Conservation (phyloP, 257 asterid species). For the Fraxinus cuspidata region DNA sequence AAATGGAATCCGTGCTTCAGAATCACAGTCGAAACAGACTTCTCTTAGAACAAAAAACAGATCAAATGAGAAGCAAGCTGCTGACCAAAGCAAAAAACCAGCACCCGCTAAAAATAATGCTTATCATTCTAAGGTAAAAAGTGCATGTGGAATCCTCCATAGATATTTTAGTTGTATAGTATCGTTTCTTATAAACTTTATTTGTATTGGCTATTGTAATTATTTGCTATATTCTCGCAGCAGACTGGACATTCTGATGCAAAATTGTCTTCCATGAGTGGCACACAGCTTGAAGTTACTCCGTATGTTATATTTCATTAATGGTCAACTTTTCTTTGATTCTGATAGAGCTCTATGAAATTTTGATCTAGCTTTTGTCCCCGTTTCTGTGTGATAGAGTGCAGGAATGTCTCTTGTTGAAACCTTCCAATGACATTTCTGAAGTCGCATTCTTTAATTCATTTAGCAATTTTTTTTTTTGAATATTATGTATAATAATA, state of each 20-base stretch:
- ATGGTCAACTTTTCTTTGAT: conserved; percentile 15
- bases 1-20: conserved; percentile 45
- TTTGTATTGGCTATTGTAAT: background rate
- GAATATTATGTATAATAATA: background rate
- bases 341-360: conserved; percentile 3
- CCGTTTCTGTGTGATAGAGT: conserved; percentile 11
- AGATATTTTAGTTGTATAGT: background rate
- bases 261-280: conserved; percentile 40
- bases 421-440: conserved; percentile 19
- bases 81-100: conserved; percentile 27
- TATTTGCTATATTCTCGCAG: conserved; percentile 21
- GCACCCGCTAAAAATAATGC: conserved; percentile 26
- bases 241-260: conserved; percentile 39
- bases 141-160: background rate
- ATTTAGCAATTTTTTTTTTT: background rate
- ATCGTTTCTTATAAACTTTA: conserved; percentile 4
- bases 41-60: conserved; percentile 31
- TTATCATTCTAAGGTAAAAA: conserved; percentile 30
- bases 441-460: conserved; percentile 1
- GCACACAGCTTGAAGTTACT: conserved; percentile 42
- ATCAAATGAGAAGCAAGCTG: conserved; percentile 35
- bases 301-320: conserved; percentile 35
- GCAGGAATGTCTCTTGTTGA: background rate
- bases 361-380: conserved; percentile 6
- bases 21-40: conserved; percentile 30